These are phyloP conservation scores for Pseudozyma flocculosa DNA, from an alignment of 1,284 basidiomycete species.

Conservation along the genomic window DNA sequence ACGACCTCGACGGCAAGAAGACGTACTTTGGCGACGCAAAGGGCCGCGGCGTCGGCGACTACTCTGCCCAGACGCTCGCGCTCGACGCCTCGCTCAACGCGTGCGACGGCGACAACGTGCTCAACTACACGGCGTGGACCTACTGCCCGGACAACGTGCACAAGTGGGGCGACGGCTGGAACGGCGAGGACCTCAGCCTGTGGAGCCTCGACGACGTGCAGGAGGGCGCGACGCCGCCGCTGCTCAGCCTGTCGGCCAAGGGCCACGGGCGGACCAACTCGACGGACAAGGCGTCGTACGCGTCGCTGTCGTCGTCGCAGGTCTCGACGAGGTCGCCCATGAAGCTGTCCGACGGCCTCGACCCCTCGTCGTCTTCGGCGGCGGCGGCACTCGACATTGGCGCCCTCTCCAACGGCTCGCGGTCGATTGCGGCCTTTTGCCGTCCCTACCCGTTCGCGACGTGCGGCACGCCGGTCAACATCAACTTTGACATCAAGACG, in stretches of 20 bases:
- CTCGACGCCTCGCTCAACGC: conserved; percentile 90
- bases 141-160: conserved; percentile 76
- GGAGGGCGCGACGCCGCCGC: background rate
- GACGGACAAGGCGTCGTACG: no score
- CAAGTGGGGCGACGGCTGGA: conserved; percentile 93
- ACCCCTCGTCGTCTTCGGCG: no score
- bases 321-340: no score
- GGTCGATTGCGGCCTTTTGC: conserved; percentile 44
- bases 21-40: conserved; percentile 64
- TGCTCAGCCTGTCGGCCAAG: background rate
- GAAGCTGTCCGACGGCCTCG: no score
- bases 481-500: conserved; percentile 48
- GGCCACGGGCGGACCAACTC: no score
- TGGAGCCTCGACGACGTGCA: conserved; percentile 77
- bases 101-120: conserved; percentile 75
- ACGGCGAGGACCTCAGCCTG: conserved; percentile 85
- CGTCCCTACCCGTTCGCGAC: conserved; percentile 43
- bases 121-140: conserved; percentile 89
- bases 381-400: background rate
- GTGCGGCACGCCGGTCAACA: conserved; percentile 37
- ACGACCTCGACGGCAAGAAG: conserved; percentile 81
- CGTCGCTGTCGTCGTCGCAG: no score
- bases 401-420: conserved; percentile 24
- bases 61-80: conserved; percentile 75
- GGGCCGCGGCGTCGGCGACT: conserved; percentile 63